These are phyloP conservation scores for Quercus phellos DNA, from an alignment of 331 rosid species.

Conservation along the genomic window DNA sequence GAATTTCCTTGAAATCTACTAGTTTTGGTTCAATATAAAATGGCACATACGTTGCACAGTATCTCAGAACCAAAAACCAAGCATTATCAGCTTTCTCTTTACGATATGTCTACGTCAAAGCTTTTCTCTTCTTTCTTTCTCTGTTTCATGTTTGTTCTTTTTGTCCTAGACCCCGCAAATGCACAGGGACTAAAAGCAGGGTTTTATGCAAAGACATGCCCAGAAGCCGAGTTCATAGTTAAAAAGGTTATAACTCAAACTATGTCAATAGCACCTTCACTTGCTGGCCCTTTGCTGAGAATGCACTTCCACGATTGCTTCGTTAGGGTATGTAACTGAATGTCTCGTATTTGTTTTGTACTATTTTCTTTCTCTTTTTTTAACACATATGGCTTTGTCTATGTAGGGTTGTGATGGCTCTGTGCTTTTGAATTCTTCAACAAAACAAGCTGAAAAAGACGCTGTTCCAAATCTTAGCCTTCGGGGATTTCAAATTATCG, in stretches of 20 bases:
- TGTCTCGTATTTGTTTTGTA: too few species aligned
- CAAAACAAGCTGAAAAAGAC: slow-evolving; percentile 28
- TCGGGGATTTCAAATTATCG: slow-evolving; percentile 28
- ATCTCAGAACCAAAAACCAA: background rate
- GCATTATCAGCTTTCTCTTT: background rate
- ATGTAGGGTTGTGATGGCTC: slow-evolving; percentile 38
- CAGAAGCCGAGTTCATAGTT: slow-evolving; percentile 26
- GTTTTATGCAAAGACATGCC: slow-evolving; percentile 29
- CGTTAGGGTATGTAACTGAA: slow-evolving; percentile 19
- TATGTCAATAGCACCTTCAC: slow-evolving; percentile 18
- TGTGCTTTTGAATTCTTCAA: slow-evolving; percentile 25
- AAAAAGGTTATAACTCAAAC: slow-evolving; percentile 10
- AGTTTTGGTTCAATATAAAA: background rate
- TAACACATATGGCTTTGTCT: background rate
- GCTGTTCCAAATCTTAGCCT: slow-evolving; percentile 17
- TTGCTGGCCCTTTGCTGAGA: slow-evolving; percentile 29
- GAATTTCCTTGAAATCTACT: background rate
- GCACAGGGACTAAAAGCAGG: slow-evolving; percentile 29
- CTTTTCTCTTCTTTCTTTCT: slow-evolving; percentile 2
- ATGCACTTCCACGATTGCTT: slow-evolving; percentile 42
- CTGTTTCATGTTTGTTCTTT: background rate
- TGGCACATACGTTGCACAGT: too few species aligned
- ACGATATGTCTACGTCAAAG: slow-evolving; percentile 16
- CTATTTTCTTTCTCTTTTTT: background rate
- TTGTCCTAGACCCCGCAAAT: background rate